Evolutionary conservation across 345 rosid genomes (phyloP).

Genomic region (Eucalyptus albens): DNA sequence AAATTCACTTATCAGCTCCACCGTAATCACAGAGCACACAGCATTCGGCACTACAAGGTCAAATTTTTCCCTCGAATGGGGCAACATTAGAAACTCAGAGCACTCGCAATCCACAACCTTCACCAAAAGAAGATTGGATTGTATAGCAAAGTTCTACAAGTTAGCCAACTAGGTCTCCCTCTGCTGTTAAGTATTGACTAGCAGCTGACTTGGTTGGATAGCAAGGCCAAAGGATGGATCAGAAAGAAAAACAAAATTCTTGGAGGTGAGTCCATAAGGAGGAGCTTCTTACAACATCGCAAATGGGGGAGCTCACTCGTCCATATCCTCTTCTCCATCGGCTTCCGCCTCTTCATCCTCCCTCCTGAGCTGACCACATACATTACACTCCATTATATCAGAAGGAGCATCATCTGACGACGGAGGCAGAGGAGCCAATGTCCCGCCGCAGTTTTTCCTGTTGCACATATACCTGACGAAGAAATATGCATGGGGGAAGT

Average conservation of each 20-base stretch:
- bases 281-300: background rate
- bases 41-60: background rate
- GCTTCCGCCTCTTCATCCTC: conserved; percentile 20
- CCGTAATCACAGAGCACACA: background rate
- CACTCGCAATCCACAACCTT: background rate
- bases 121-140: background rate
- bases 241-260: background rate
- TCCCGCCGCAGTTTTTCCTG: conserved; percentile 59
- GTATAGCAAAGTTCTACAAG: background rate
- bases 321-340: conserved; percentile 1
- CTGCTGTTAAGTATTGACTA: background rate
- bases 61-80: background rate
- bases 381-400: conserved; percentile 67
- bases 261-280: background rate
- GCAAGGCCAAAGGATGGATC: background rate
- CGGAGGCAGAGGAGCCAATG: conserved; percentile 66
- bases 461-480: conserved; percentile 69
- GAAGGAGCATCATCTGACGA: conserved; percentile 14
- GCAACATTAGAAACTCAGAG: background rate
- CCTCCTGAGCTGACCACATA: conserved; percentile 56
- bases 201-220: background rate
- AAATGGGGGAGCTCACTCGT: background rate
- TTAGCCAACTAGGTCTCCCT: background rate
- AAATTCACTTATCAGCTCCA: no score
- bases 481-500: conserved; percentile 85